Evolutionary conservation across 192 early-diverging fungal genomes (phyloP), one percentile per base, ranked within the genome.

Genomic region (Umbelopsis ramanniana): DNA sequence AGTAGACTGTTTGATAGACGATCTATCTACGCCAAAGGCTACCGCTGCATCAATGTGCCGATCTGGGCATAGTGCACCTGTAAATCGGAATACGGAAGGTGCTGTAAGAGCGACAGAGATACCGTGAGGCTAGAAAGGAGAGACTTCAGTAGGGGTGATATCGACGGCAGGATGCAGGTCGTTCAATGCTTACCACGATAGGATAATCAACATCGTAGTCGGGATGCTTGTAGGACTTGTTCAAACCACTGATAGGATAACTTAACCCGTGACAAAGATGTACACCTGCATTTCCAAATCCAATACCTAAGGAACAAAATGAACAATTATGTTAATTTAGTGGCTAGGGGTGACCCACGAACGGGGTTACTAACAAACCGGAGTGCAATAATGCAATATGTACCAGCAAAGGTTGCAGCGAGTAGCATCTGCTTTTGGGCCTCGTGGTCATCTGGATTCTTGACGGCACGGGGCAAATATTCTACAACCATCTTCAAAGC

Each of bases 31-130:
- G 37, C 89, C 89, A 81, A 96, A 92, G 17, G 90, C 83, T 46
- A 81, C 77, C 0, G 95, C 95, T 45, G 90, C 87, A 73, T 93
- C 93, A 75, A 95, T 79, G 71, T 96, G 95, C 26, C 95, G 89
- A 38, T 96, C 95, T 22, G 95, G 93, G 69, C 87, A 89, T 50
- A 91, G 87, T 29, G 86, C 81, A 24, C 89, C 86, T 9, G 95
- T 96, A 74, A 89, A 96, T 67, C 91, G 84, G 82, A 94, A 95
- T 19, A 96, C 95, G 4, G 95, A 90, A 22, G 95, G 95, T n/a
- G 90, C 87, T n/a, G 93, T 93, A 43, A 96, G 83, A 11, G 95
- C 95, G 11, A 96, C 95, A 60, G 92, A 94, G 71, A 96, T 93
- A 45, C 93, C 92, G 82, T 79, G 78, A 35, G 79, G 78, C 67